A percentile compares a stretch with the other conserved stretches of the same genome.
phyloP scores from a whole-genome alignment of 257 asterid species.

The Capsicum rhomboideum region DNA sequence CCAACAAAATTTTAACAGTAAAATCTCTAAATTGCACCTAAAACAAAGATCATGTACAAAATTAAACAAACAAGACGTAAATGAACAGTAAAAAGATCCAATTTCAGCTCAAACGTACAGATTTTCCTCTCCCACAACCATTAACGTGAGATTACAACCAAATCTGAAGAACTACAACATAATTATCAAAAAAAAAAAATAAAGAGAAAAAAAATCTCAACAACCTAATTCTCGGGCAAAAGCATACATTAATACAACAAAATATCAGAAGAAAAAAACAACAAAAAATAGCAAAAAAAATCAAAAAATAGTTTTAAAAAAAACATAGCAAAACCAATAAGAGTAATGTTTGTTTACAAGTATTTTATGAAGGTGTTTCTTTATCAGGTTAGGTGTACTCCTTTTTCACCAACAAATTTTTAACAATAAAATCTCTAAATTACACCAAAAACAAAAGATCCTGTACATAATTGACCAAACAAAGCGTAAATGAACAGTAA shows the following conservation, averaged over 20 bases:
- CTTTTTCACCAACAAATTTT: neutral
- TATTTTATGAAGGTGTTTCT: neutral
- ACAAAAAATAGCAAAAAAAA: no score
- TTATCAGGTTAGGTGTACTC: neutral
- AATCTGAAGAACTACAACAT: neutral
- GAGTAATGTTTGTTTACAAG: neutral
- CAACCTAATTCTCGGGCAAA: neutral
- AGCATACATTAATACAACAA: neutral
- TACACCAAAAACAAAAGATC: neutral
- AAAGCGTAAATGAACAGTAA: neutral
- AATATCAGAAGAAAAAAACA: neutral
- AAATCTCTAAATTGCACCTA: neutral
- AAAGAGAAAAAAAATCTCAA: neutral
- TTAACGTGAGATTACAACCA: neutral
- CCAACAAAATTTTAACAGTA: neutral
- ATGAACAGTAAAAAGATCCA: neutral
- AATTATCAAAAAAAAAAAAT: neutral
- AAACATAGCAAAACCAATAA: no score
- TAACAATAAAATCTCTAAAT: neutral
- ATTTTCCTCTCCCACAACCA: neutral
- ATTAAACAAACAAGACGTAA: neutral
- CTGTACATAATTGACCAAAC: neutral
- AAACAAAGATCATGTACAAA: neutral
- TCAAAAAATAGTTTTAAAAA: no score
- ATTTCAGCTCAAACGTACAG: neutral